These are phyloP conservation scores for Boechera divaricarpa DNA, from an alignment of 345 rosid genomes.

Conservation along the genomic window DNA sequence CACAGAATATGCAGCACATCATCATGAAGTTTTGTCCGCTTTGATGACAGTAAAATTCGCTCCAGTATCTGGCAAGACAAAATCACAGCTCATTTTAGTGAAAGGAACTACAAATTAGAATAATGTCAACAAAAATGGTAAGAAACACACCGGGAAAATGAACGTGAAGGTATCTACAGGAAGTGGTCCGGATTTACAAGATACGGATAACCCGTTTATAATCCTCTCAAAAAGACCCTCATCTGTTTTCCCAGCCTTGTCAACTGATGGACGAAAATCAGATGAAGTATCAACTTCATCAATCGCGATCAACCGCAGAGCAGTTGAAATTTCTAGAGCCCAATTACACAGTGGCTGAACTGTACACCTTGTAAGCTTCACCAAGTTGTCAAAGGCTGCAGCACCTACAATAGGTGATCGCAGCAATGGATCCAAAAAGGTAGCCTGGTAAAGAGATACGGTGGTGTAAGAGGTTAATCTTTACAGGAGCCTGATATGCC, in stretches of 20 bases:
- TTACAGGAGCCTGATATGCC: constrained; percentile 3
- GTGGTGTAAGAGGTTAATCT: constrained; percentile 16
- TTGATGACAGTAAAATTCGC: constrained; percentile 72
- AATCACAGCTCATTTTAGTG: constrained; percentile 1
- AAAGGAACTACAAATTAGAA: constrained; percentile 27
- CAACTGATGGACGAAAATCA: constrained; percentile 55
- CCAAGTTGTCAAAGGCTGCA: constrained; percentile 80
- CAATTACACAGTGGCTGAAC: constrained; percentile 86
- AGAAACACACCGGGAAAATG: constrained; percentile 79
- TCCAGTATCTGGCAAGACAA: constrained; percentile 79
- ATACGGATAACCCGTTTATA: constrained; percentile 63
- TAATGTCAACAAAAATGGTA: constrained; percentile 2
- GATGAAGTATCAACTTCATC: constrained; percentile 63
- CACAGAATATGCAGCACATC: constrained; percentile 79
- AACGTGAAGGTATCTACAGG: constrained; percentile 96
- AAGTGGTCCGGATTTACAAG: constrained; percentile 91
- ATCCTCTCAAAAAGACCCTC: constrained; percentile 84
- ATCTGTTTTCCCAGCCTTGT: constrained; percentile 57
- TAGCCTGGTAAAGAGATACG: constrained; percentile 58
- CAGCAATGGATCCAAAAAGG: constrained; percentile 81
- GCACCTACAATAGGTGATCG: constrained; percentile 80
- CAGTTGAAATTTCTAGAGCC: constrained; percentile 95
- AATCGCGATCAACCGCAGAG: constrained; percentile 70
- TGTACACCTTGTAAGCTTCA: constrained; percentile 84
- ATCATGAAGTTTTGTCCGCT: constrained; percentile 85